A percentile compares a stretch with the other conserved stretches of the same genome.
phyloP scores from a whole-genome alignment of 2,329 filamentous ascomycete genomes.

The Ascochyta fabae region DNA sequence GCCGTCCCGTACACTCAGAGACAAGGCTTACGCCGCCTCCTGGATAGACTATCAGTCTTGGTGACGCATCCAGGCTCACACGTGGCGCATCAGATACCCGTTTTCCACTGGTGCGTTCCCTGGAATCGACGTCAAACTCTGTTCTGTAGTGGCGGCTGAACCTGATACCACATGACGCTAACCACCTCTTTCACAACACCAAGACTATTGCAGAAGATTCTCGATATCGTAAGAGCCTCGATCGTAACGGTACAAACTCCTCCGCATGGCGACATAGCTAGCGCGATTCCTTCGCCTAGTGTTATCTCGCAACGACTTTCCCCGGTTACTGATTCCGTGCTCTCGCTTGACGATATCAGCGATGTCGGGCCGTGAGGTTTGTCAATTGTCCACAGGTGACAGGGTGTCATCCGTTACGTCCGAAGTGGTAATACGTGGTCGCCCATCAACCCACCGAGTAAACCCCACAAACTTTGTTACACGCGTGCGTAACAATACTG shows the following conservation, averaged over 20 bases:
- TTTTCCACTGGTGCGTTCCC: neutral
- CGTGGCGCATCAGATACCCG: neutral
- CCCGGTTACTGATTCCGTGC: neutral
- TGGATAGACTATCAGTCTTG: neutral
- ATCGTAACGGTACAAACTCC: neutral
- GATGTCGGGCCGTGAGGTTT: neutral
- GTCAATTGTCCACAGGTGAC: neutral
- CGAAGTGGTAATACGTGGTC: too few species aligned
- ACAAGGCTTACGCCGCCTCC: neutral
- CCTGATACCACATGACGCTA: neutral
- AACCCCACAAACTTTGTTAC: too few species aligned
- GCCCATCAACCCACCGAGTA: too few species aligned
- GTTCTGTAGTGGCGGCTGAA: neutral
- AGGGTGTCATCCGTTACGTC: too few species aligned
- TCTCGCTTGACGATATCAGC: neutral
- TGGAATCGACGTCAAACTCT: neutral
- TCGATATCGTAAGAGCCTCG: neutral
- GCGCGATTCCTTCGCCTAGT: neutral
- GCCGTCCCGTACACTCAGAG: neutral
- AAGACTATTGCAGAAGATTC: neutral
- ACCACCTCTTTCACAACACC: neutral
- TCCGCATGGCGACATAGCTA: slow-evolving; percentile 1
- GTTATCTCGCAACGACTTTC: slow-evolving; percentile 2
- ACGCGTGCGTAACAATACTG: too few species aligned
- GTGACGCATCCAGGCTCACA: neutral